A percentile compares a stretch with the other conserved stretches of the same genome.
phyloP scores from a whole-genome alignment of 1,284 basidiomycete genomes.

The Ceratobasidium sp. region DNA sequence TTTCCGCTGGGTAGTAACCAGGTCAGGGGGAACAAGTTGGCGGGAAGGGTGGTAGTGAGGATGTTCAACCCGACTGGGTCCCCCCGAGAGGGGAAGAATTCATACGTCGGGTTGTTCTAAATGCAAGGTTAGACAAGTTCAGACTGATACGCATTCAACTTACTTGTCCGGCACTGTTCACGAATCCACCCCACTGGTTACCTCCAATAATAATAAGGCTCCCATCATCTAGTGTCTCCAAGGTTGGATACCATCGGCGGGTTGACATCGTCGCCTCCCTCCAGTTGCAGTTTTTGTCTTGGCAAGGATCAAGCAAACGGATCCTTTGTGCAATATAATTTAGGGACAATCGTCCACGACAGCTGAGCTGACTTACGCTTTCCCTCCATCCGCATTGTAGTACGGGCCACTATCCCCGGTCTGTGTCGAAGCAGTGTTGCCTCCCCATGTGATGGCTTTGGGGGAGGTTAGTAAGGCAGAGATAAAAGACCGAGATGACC shows the following conservation, averaged over 20 bases:
- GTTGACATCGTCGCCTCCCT: conserved; percentile 29
- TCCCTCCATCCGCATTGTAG: conserved; percentile 27
- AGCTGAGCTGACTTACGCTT: conserved; percentile 13
- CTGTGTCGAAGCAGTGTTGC: conserved; percentile 51
- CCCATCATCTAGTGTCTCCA: conserved; percentile 54
- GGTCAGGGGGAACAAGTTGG: conserved; percentile 89
- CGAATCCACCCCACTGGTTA: conserved; percentile 84
- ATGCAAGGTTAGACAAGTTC: not conserved
- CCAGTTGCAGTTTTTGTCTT: conserved; percentile 43
- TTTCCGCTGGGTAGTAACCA: conserved; percentile 87
- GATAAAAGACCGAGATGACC: conserved; percentile 16
- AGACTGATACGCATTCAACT: conserved; percentile 54
- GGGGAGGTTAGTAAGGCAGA: not conserved
- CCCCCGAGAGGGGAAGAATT: conserved; percentile 82
- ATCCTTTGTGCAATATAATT: not conserved
- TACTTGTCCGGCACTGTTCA: conserved; percentile 86
- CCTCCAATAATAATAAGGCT: conserved; percentile 63
- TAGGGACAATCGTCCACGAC: not conserved
- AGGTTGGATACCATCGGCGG: conserved; percentile 45
- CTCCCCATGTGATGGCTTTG: conserved; percentile 27
- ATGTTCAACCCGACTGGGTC: conserved; percentile 76
- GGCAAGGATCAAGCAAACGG: conserved; percentile 35
- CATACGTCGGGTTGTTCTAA: conserved; percentile 65
- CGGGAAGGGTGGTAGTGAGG: conserved; percentile 82
- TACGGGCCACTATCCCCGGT: conserved; percentile 27